Evolutionary conservation across 805 yeast species (phyloP).

Genomic region (Cyberlindnera euphorbiae): DNA sequence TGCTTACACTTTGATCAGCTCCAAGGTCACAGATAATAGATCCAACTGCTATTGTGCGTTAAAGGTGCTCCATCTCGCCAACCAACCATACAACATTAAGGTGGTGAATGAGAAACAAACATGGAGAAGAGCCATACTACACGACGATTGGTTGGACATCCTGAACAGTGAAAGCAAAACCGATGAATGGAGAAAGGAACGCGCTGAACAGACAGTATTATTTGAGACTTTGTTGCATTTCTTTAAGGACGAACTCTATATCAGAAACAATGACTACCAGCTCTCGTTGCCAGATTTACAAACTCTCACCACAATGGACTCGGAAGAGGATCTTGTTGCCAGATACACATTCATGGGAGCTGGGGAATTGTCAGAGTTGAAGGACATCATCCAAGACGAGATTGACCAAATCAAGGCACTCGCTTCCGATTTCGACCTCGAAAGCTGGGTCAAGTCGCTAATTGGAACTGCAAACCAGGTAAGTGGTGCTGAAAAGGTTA

Average conservation of each 20-base stretch:
- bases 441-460: slow-evolving; percentile 28
- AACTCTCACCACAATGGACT: slow-evolving; percentile 10
- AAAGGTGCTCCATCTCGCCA: slow-evolving; percentile 40
- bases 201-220: slow-evolving; percentile 37
- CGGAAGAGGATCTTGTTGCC: slow-evolving; percentile 16
- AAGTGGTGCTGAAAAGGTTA: slow-evolving; percentile 30
- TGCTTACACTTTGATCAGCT: slow-evolving; percentile 41
- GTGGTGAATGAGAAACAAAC: slow-evolving; percentile 33
- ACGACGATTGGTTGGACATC: slow-evolving; percentile 48
- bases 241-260: slow-evolving; percentile 31
- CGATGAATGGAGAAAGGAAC: slow-evolving; percentile 37
- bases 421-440: slow-evolving; percentile 18
- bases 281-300: slow-evolving; percentile 29
- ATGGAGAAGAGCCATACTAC: slow-evolving; percentile 56
- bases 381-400: slow-evolving; percentile 20
- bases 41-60: slow-evolving; percentile 42
- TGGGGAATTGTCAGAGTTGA: slow-evolving; percentile 21
- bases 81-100: slow-evolving; percentile 27
- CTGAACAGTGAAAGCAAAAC: slow-evolving; percentile 32
- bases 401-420: slow-evolving; percentile 19
- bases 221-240: slow-evolving; percentile 39
- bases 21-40: slow-evolving; percentile 26
- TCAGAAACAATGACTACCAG: slow-evolving; percentile 18
- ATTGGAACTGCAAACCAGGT: slow-evolving; percentile 34
- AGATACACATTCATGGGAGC: slow-evolving; percentile 23